Evolutionary conservation across 1,284 basidiomycete species (phyloP).

Genomic region (Ustilago tritici): DNA sequence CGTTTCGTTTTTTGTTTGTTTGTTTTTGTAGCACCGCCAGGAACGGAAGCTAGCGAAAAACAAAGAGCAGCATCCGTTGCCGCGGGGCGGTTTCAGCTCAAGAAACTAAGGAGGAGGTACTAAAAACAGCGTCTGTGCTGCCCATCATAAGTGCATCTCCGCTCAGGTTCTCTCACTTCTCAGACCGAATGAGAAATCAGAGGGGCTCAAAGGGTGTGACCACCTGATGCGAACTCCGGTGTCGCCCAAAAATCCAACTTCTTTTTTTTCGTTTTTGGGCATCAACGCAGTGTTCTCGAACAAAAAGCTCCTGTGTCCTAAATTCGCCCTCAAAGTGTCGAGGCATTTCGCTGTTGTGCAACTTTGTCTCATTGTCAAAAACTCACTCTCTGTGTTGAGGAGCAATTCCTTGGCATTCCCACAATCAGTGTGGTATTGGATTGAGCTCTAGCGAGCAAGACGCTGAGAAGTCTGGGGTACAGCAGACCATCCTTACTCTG

Average conservation of each 20-base stretch:
- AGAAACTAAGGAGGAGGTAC: constrained; percentile 2
- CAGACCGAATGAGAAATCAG: background rate
- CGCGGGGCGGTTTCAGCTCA: background rate
- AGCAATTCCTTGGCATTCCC: constrained; percentile 11
- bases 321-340: background rate
- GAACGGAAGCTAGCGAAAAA: background rate
- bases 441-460: too few species aligned
- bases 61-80: background rate
- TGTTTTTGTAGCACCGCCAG: background rate
- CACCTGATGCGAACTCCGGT: background rate
- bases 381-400: background rate
- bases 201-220: background rate
- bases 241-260: constrained; percentile 12
- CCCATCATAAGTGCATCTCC: background rate
- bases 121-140: background rate
- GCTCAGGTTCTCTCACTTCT: background rate
- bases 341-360: background rate
- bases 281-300: background rate
- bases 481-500: background rate
- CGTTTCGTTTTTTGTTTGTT: background rate
- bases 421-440: background rate
- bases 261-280: background rate
- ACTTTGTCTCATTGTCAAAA: background rate
- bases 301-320: background rate
- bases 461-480: too few species aligned